phyloP scores from a whole-genome alignment of 2,329 filamentous ascomycete species.

The Falciphora oryzae region DNA sequence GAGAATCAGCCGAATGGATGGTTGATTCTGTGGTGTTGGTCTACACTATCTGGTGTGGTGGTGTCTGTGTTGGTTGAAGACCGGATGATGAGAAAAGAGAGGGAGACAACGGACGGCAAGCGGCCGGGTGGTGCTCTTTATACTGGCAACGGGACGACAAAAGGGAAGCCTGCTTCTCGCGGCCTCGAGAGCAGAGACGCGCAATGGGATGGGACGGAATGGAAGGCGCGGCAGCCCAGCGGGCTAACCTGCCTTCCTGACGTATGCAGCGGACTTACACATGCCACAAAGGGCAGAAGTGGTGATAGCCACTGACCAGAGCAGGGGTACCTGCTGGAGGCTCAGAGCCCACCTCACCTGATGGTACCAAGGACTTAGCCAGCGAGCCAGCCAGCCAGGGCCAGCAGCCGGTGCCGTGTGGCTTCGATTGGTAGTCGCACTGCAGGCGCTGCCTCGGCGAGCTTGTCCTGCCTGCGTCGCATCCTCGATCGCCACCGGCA shows the following conservation, averaged over 20 bases:
- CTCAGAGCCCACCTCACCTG: not conserved
- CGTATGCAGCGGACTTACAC: not conserved
- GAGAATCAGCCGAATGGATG: not conserved
- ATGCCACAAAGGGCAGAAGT: constrained; percentile 4
- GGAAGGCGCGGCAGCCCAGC: not conserved
- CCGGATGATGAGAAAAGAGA: not conserved
- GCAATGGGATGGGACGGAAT: not conserved
- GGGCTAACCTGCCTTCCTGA: not conserved
- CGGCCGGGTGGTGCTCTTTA: not conserved
- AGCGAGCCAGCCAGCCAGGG: too few relatives aligned
- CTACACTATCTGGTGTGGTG: not conserved
- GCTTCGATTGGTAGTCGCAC: too few relatives aligned
- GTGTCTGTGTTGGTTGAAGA: not conserved
- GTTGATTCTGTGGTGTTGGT: not conserved
- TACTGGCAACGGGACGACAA: not conserved
- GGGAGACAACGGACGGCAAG: not conserved
- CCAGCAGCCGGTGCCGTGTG: not conserved
- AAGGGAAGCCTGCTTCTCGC: not conserved
- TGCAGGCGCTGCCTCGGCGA: too few relatives aligned
- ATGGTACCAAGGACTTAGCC: not conserved
- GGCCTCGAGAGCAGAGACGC: not conserved
- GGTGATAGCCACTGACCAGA: not conserved
- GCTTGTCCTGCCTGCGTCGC: too few relatives aligned
- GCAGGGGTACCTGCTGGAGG: not conserved
- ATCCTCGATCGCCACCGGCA: not conserved